phyloP scores from a whole-genome alignment of 495 filamentous ascomycete genomes.

The Physcia stellaris region DNA sequence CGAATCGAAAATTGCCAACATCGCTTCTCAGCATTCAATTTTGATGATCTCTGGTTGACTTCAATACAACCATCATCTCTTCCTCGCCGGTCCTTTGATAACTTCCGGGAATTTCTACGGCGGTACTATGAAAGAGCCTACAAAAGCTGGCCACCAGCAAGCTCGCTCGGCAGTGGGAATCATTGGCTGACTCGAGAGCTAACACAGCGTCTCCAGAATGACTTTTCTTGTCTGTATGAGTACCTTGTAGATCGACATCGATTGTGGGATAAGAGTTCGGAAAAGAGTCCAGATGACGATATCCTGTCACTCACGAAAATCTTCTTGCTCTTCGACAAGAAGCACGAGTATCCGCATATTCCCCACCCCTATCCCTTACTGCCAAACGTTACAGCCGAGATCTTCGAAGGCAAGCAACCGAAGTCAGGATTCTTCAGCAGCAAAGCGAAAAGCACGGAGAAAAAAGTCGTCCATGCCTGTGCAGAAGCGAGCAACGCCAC shows the following conservation, averaged over 20 bases:
- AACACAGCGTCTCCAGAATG: slow-evolving; percentile 38
- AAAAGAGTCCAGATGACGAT: slow-evolving; percentile 3
- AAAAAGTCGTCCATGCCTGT: slow-evolving; percentile 40
- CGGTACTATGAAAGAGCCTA: slow-evolving; percentile 38
- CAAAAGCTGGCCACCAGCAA: slow-evolving; percentile 42
- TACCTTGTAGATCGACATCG: slow-evolving; percentile 48
- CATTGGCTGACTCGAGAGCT: slow-evolving; percentile 44
- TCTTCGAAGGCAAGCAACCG: slow-evolving; percentile 15
- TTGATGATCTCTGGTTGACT: slow-evolving; percentile 46
- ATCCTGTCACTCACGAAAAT: background rate
- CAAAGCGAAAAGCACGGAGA: slow-evolving; percentile 16
- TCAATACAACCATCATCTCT: background rate
- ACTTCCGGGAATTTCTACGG: background rate
- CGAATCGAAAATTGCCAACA: slow-evolving; percentile 43
- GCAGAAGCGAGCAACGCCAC: slow-evolving; percentile 51
- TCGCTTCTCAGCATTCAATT: slow-evolving; percentile 40
- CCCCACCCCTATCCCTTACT: slow-evolving; percentile 52
- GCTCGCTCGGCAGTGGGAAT: slow-evolving; percentile 20
- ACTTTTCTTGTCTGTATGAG: slow-evolving; percentile 53
- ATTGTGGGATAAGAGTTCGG: slow-evolving; percentile 44
- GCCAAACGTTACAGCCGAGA: slow-evolving; percentile 27
- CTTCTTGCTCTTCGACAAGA: slow-evolving; percentile 43
- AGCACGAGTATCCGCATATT: slow-evolving; percentile 43
- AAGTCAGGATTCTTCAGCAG: slow-evolving; percentile 1
- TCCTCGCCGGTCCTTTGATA: background rate